Conservation (phyloP, 2,329 filamentous ascomycete genomes). For the Cladosporium cucumerinum region DNA sequence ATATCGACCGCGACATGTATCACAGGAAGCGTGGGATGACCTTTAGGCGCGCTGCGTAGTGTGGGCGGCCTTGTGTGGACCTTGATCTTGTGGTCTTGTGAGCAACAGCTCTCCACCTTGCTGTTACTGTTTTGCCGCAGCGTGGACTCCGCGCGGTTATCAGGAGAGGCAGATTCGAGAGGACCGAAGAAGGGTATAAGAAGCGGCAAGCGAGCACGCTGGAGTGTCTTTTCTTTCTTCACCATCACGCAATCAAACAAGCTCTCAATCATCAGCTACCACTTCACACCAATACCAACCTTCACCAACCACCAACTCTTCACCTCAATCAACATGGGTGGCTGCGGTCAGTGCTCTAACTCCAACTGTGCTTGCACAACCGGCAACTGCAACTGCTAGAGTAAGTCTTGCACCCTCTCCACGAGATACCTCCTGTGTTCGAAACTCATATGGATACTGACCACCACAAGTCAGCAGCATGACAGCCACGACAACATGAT, state of each 20-base stretch:
- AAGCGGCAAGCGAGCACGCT: conserved; percentile 1
- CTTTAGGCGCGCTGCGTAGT: conserved; percentile 3
- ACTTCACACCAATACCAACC: conserved; percentile 10
- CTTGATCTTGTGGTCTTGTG: conserved; percentile 13
- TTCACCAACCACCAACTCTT: conserved; percentile 13
- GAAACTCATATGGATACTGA: background rate
- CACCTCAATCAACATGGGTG: conserved; percentile 31
- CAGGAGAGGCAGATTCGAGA: background rate
- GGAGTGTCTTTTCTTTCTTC: background rate
- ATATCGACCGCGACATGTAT: conserved; percentile 1
- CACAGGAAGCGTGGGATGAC: conserved; percentile 12
- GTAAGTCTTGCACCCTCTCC: background rate
- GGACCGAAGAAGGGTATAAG: conserved; percentile 8
- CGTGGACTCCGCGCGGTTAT: background rate
- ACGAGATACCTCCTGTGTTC: background rate
- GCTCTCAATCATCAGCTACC: conserved; percentile 2
- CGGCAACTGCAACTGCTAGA: conserved; percentile 31
- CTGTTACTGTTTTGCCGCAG: background rate
- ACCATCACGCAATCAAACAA: conserved; percentile 15
- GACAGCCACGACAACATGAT: conserved; percentile 1
- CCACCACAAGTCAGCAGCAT: conserved; percentile 9
- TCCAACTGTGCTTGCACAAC: conserved; percentile 29
- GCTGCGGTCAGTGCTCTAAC: conserved; percentile 32
- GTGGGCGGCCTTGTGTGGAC: conserved; percentile 1
- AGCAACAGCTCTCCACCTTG: conserved; percentile 7